Evolutionary conservation across 768 basidiomycete genomes (phyloP).

Genomic region (Terana coerulea): DNA sequence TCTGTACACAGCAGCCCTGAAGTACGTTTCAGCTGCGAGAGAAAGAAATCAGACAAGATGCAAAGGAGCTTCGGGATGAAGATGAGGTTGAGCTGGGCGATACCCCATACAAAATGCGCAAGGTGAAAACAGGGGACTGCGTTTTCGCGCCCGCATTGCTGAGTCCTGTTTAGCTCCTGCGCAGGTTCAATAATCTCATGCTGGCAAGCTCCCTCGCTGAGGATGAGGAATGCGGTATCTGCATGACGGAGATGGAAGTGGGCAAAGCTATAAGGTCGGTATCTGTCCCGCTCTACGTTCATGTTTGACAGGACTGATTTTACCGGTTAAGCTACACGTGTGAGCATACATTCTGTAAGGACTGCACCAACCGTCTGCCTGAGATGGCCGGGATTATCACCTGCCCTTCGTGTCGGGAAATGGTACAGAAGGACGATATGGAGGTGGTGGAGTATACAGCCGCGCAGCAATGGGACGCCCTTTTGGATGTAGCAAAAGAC

Average conservation of each 20-base stretch:
- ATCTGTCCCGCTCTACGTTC: background rate
- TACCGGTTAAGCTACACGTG: conserved; percentile 35
- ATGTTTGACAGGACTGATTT: background rate
- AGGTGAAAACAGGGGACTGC: conserved; percentile 25
- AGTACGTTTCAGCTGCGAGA: conserved; percentile 23
- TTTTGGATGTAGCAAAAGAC: conserved; percentile 35
- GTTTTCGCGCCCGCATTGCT: background rate
- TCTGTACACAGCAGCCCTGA: background rate
- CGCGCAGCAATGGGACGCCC: conserved; percentile 39
- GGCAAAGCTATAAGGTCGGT: conserved; percentile 34
- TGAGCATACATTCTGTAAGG: conserved; percentile 40
- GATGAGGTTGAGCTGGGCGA: conserved; percentile 30
- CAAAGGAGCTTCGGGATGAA: conserved; percentile 32
- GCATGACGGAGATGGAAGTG: conserved; percentile 30
- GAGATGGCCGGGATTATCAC: conserved; percentile 25
- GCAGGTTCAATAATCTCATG: conserved; percentile 37
- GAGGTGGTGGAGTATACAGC: conserved; percentile 36
- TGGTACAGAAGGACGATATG: conserved; percentile 28
- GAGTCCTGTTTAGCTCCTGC: conserved; percentile 31
- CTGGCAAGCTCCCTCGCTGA: conserved; percentile 32
- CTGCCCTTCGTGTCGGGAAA: conserved; percentile 37
- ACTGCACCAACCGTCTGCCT: conserved; percentile 30
- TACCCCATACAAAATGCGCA: conserved; percentile 35
- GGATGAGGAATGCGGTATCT: conserved; percentile 37
- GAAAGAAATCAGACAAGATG: conserved; percentile 35